These are phyloP conservation scores for Tulasnella sp. DNA, from an alignment of 768 basidiomycete species.

Conservation along the genomic window DNA sequence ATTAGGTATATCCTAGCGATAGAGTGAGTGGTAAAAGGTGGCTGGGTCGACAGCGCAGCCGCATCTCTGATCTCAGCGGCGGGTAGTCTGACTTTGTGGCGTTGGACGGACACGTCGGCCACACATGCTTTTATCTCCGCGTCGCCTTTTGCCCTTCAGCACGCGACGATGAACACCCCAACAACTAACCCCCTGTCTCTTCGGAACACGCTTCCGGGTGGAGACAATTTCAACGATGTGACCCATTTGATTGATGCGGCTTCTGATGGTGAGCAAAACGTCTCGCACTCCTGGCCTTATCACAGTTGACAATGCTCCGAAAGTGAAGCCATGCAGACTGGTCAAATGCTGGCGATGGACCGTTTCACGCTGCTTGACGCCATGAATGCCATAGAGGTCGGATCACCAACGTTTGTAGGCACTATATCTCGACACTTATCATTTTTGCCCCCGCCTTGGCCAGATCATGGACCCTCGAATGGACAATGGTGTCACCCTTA, in stretches of 20 bases:
- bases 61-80: too few relatives aligned
- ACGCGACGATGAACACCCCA: conserved; percentile 38
- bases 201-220: not conserved
- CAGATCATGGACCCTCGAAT: conserved; percentile 87
- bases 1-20: too few relatives aligned
- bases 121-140: not conserved
- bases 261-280: conserved; percentile 43
- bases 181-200: not conserved
- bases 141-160: not conserved
- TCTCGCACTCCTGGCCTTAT: not conserved
- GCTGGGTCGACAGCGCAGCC: too few relatives aligned
- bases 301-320: conserved; percentile 13
- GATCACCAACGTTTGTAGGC: conserved; percentile 19
- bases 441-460: conserved; percentile 9
- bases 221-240: conserved; percentile 40
- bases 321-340: conserved; percentile 52
- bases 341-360: conserved; percentile 56
- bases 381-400: conserved; percentile 89
- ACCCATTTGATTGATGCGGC: conserved; percentile 53
- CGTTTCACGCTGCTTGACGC: conserved; percentile 73
- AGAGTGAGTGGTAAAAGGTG: too few relatives aligned
- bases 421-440: not conserved
- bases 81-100: too few relatives aligned
- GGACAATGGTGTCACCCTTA: conserved; percentile 63
- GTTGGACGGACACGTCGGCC: not conserved